phyloP scores from a whole-genome alignment of 192 early-diverging fungal genomes.

The Gonapodya sp. region DNA sequence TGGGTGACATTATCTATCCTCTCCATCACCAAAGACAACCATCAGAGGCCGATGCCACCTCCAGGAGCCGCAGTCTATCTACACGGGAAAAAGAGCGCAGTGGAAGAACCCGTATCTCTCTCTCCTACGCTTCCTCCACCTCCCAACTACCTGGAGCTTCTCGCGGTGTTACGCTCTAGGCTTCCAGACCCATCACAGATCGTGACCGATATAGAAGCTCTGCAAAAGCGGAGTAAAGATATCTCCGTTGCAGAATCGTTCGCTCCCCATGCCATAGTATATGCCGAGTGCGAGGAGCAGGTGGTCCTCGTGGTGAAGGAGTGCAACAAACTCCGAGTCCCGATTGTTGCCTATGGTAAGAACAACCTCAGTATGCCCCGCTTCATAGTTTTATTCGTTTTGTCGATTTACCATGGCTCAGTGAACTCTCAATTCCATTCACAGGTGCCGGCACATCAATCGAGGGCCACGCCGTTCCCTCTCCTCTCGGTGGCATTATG shows the following conservation, averaged over 20 bases:
- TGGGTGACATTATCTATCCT: no score
- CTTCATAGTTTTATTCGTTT: no score
- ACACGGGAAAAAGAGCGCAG: background rate
- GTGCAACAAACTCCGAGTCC: slow-evolving; percentile 28
- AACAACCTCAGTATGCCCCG: no score
- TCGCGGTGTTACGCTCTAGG: background rate
- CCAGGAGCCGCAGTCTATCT: background rate
- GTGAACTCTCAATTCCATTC: background rate
- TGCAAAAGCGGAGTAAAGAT: background rate
- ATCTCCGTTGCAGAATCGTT: background rate
- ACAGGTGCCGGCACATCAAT: slow-evolving; percentile 36
- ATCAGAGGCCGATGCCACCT: background rate
- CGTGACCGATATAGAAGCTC: background rate
- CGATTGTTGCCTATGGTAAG: slow-evolving; percentile 35
- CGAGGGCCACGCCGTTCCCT: slow-evolving; percentile 43
- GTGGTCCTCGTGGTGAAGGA: slow-evolving; percentile 17
- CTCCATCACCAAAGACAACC: no score
- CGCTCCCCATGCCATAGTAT: slow-evolving; percentile 6
- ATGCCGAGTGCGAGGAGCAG: background rate
- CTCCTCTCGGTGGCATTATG: slow-evolving; percentile 31
- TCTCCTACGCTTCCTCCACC: background rate
- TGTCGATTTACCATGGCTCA: no score
- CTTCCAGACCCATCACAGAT: background rate
- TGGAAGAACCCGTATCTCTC: background rate
- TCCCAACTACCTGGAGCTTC: background rate